Percentiles rank a stretch among this genome's conserved stretches.
phyloP scores from a whole-genome alignment of 495 filamentous ascomycete species.

The Penicillium tannophilum region DNA sequence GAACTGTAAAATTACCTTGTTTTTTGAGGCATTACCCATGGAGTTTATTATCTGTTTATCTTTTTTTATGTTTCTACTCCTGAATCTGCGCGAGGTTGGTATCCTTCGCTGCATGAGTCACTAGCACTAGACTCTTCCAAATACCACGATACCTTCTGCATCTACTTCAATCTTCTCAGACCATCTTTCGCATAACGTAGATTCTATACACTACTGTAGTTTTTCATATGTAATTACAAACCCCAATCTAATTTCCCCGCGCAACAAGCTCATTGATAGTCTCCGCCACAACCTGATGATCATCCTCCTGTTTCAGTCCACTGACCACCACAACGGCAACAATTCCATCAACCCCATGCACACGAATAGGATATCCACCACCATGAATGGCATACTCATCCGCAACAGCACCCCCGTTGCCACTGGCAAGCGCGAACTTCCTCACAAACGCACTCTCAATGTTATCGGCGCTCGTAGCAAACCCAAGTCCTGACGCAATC shows the following conservation, averaged over 20 bases:
- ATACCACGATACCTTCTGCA: constrained; percentile 41
- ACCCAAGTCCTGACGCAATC: constrained; percentile 35
- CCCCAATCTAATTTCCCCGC: constrained; percentile 15
- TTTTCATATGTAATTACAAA: not conserved
- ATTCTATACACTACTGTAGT: not conserved
- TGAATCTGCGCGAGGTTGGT: constrained; percentile 17
- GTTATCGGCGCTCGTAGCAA: constrained; percentile 28
- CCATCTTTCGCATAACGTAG: not conserved
- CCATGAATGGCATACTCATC: constrained; percentile 75
- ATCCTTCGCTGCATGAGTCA: constrained; percentile 21
- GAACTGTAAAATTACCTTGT: constrained; percentile 72
- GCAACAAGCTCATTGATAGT: constrained; percentile 54
- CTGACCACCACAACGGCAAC: constrained; percentile 75
- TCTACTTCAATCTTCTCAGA: not conserved
- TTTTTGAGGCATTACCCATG: constrained; percentile 42
- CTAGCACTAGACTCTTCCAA: constrained; percentile 21
- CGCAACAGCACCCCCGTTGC: constrained; percentile 45
- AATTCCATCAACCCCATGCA: constrained; percentile 69
- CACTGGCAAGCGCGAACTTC: constrained; percentile 54
- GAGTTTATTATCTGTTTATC: constrained; percentile 40
- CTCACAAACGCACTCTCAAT: constrained; percentile 60
- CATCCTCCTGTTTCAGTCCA: constrained; percentile 75
- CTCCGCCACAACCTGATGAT: constrained; percentile 74
- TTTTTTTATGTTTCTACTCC: constrained; percentile 27
- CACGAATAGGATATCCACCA: constrained; percentile 69